These are phyloP conservation scores for Pyrenula massariospora DNA, from an alignment of 495 filamentous ascomycete genomes.

Conservation along the genomic window DNA sequence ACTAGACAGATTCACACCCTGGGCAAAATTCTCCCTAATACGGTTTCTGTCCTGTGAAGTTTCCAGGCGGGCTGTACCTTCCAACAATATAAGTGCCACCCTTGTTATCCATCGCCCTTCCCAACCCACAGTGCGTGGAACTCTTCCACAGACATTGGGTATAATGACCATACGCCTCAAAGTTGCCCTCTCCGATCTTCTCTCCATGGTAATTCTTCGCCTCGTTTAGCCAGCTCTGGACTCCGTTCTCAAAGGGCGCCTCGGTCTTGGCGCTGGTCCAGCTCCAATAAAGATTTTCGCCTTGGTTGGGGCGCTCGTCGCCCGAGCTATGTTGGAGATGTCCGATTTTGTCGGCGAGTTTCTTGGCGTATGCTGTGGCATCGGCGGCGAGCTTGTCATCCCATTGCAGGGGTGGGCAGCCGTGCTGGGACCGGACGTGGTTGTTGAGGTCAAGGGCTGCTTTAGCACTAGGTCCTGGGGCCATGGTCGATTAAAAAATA, in stretches of 20 bases:
- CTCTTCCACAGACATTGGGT: conserved; percentile 29
- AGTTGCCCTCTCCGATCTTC: conserved; percentile 22
- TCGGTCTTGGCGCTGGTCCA: background rate
- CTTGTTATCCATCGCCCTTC: conserved; percentile 15
- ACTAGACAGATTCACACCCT: no score
- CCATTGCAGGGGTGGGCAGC: conserved; percentile 16
- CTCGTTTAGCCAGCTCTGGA: conserved; percentile 19
- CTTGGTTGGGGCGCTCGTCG: conserved; percentile 17
- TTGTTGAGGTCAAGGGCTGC: conserved; percentile 19
- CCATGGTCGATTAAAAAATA: no score
- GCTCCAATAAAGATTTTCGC: conserved; percentile 26
- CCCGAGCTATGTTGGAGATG: conserved; percentile 19
- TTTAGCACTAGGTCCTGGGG: conserved; percentile 10
- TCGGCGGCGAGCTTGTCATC: conserved; percentile 18
- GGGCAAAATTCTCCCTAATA: conserved; percentile 2
- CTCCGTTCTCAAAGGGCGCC: conserved; percentile 4
- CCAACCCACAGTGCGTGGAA: conserved; percentile 24
- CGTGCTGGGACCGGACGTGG: conserved; percentile 8
- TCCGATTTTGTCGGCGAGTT: conserved; percentile 15
- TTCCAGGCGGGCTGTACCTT: conserved; percentile 23
- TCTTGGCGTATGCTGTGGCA: conserved; percentile 18
- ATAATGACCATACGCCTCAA: conserved; percentile 22
- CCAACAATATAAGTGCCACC: conserved; percentile 24
- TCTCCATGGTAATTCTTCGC: conserved; percentile 23
- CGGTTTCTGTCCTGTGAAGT: conserved; percentile 18